Evolutionary conservation across 768 basidiomycete genomes (phyloP), one percentile per base, ranked within the genome.

Genomic region (Chalciporus chontae): DNA sequence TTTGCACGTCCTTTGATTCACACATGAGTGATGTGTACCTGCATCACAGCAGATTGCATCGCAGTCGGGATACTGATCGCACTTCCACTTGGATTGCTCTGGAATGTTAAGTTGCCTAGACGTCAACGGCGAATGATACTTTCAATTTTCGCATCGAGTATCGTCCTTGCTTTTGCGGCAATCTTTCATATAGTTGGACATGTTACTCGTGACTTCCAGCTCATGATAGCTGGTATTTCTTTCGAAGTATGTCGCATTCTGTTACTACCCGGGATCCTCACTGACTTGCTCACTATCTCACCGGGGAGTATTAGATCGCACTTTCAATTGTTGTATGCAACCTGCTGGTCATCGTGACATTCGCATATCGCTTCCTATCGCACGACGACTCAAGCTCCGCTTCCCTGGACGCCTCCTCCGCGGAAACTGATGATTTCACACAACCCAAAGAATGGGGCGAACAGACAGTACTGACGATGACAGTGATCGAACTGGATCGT

Each of bases 51-150:
- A 8, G 52, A 53, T 38, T 43, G 43, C 43, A 7, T 53, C 9
- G n/a, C 47, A 7, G 39, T 45, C 37, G 29, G 29, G 11, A 50
- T 53, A 19, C 40, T 53, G 2, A 32, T 53, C 26, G 48, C 19
- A 5, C 23, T 53, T 23, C 48, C 52, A 4, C 36, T 53, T 13
- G 31, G 48, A 8, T 17, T 53, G 39, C 41, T 53, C 21, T 49
- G 52, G 52, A 29, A 44, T n/a, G 39, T 53, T n/a, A 53, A 36
- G 38, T 41, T 53, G 11, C 52, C 52, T 0, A 29, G 29, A 18
- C 36, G 43, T 29, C 52, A 53, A 13, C 47, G 52, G 5, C 36
- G 52, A 26, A 53, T 53, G 52, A 45, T 53, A 21, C 40, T 53
- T 8, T 34, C 39, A 11, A 45, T 49, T 19, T 53, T 53, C 21